Base-by-base conservation (phyloP, 805 yeast genomes). In the Myxozyma vanderwaltii region DNA sequence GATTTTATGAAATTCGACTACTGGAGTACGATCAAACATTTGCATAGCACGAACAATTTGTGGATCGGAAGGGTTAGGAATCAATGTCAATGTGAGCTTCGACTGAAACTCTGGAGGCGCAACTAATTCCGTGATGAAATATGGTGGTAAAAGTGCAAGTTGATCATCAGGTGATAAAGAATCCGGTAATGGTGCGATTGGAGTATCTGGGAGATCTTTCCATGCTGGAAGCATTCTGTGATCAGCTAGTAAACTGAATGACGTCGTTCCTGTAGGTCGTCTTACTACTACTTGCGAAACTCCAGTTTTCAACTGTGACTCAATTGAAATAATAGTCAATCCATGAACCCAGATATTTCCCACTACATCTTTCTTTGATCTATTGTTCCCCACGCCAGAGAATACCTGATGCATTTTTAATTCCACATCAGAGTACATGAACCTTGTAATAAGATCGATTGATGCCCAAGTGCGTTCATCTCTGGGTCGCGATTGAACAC, bases 1-100 rank as follows among this genome's bases (percentile, higher is more conserved):
- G 40, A 87, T 81, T 69, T 89, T 90, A 71, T 86, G 89, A 66
- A 85, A 86, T 47, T 86, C 88, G 3, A 87, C 86, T 5, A 86
- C 84, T 0, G 96, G 95, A 0, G 88, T 83, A 17, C 91, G 74
- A 67, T 89, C 96, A 59, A 90, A 76, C 17, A 84, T 78, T 4
- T 79, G 71, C 19, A 90, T 69, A 0, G 91, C 88, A 31, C 88
- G 76, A 1, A 69, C 51, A 31, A 58, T 45, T n/a, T 51, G 47
- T 4, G 53, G 56, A 24, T 61, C 57, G 1, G 54, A 33, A 5
- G 59, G 54, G 27, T 81, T 81, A 5, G 81, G 76, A 8, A 86
- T 70, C 1, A 83, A 79, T 3, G 82, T 63, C 2, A 87, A 87
- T 61, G 77, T 79, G 2, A 69, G 52, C 2, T 67, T 54, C 4